These are phyloP conservation scores for Termitomyces titanicus DNA, from an alignment of 768 basidiomycete genomes.

Conservation along the genomic window DNA sequence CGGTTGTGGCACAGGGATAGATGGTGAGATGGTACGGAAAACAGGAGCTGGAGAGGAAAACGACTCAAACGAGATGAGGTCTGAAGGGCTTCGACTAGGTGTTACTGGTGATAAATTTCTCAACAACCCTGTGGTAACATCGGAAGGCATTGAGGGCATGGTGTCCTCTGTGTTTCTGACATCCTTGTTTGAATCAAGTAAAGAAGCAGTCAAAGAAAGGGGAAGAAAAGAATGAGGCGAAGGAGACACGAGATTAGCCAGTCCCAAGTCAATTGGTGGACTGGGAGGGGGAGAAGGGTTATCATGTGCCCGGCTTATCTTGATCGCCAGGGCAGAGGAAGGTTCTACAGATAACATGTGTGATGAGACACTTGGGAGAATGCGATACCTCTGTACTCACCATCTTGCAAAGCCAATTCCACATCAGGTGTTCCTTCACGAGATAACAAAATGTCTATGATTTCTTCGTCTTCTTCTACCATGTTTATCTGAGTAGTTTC, in stretches of 20 bases:
- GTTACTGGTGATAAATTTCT: not conserved
- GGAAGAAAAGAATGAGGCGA: constrained; percentile 1
- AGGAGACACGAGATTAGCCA: not conserved
- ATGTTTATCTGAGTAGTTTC: constrained; percentile 14
- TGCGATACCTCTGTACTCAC: constrained; percentile 30
- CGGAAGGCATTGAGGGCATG: constrained; percentile 4
- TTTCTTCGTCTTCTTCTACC: constrained; percentile 28
- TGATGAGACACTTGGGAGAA: constrained; percentile 8
- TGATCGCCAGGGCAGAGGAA: constrained; percentile 61
- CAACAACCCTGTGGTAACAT: not conserved
- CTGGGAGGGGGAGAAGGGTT: constrained; percentile 66
- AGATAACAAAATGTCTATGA: constrained; percentile 24
- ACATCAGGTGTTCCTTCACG: constrained; percentile 48
- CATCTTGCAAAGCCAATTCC: constrained; percentile 37
- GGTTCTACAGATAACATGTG: constrained; percentile 45
- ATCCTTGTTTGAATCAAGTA: not conserved
- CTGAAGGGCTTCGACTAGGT: constrained; percentile 6
- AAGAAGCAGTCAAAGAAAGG: not conserved
- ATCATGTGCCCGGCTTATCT: constrained; percentile 63
- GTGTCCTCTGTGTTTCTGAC: not conserved
- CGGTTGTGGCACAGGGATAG: constrained; percentile 1
- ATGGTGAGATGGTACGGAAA: constrained; percentile 14
- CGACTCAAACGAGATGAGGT: constrained; percentile 41
- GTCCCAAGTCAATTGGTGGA: constrained; percentile 3
- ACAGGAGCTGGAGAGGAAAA: constrained; percentile 26